Percentiles rank a stretch among this genome's conserved stretches.
Conservation (phyloP, 2,329 filamentous ascomycete genomes). For the Volutella citrinella region DNA sequence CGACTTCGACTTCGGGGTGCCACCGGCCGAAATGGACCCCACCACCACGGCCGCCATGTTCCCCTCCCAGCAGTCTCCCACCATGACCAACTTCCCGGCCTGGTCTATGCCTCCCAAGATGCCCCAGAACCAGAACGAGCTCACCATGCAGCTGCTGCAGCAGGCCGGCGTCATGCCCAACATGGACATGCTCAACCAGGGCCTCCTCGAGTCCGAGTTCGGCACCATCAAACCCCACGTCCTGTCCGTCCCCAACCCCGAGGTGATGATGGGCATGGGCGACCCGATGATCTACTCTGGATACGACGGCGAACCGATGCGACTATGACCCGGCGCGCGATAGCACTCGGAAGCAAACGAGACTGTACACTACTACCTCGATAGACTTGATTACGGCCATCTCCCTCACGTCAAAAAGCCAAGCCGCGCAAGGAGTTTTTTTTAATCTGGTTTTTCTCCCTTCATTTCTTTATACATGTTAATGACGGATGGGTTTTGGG, state of each 20-base stretch:
- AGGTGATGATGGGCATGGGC: constrained; percentile 55
- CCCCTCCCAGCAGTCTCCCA: constrained; percentile 32
- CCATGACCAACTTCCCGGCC: constrained; percentile 29
- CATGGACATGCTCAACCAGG: constrained; percentile 47
- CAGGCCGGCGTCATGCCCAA: constrained; percentile 41
- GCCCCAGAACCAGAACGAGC: constrained; percentile 13
- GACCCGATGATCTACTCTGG: constrained; percentile 59
- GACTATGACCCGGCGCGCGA: constrained; percentile 30
- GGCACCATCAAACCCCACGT: constrained; percentile 55
- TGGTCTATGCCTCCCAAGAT: constrained; percentile 30
- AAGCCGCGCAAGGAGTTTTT: constrained; percentile 21
- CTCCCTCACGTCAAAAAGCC: constrained; percentile 19
- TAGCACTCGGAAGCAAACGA: too few species aligned
- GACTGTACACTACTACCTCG: constrained; percentile 18
- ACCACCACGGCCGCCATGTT: constrained; percentile 33
- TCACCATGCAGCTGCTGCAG: constrained; percentile 41
- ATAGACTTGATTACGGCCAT: constrained; percentile 26
- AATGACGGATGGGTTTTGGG: too few species aligned
- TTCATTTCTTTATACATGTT: too few species aligned
- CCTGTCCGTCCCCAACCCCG: constrained; percentile 48
- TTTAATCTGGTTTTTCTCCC: constrained; percentile 3
- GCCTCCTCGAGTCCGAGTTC: constrained; percentile 50
- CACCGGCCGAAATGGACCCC: constrained; percentile 32
- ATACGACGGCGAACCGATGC: constrained; percentile 45
- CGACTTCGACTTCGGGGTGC: constrained; percentile 36